Conservation (phyloP, 2,329 filamentous ascomycete species). For the Alternaria rosae region DNA sequence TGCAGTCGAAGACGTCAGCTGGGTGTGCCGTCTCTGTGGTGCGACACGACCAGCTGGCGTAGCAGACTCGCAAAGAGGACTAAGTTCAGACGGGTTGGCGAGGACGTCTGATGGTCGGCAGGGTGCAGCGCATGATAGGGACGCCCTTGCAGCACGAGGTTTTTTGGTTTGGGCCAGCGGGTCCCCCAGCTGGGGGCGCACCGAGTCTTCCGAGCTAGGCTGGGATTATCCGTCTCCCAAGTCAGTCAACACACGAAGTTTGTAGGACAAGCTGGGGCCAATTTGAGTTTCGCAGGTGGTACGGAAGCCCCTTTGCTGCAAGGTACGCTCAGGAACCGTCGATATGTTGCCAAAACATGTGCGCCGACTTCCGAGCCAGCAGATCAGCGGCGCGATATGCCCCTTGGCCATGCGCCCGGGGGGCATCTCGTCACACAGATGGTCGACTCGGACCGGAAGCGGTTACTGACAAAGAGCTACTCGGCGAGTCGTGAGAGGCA, state of each 20-base stretch:
- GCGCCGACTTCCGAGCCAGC: slow-evolving; percentile 37
- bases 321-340: slow-evolving; percentile 41
- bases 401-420: slow-evolving; percentile 42
- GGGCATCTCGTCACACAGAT: slow-evolving; percentile 32
- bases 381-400: slow-evolving; percentile 36
- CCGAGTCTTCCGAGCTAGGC: slow-evolving; percentile 15
- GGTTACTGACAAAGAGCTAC: slow-evolving; percentile 24
- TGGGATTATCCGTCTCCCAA: slow-evolving; percentile 30
- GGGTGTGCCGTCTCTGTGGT: slow-evolving; percentile 30
- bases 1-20: slow-evolving; percentile 37
- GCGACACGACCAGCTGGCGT: slow-evolving; percentile 23
- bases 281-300: slow-evolving; percentile 39
- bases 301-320: slow-evolving; percentile 43
- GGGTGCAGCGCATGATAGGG: slow-evolving; percentile 2
- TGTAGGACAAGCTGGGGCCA: slow-evolving; percentile 33
- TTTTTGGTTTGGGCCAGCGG: slow-evolving; percentile 11
- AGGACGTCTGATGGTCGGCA: slow-evolving; percentile 1
- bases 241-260: slow-evolving; percentile 26
- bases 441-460: slow-evolving; percentile 29
- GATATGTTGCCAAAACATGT: slow-evolving; percentile 14
- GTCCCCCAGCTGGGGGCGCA: slow-evolving; percentile 4
- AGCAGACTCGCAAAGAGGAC: background rate
- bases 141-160: slow-evolving; percentile 14
- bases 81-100: background rate
- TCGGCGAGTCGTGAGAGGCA: slow-evolving; percentile 33